These are phyloP conservation scores for Phytophthora melonis DNA, from an alignment of 352 stramenopile genomes.

Conservation along the genomic window DNA sequence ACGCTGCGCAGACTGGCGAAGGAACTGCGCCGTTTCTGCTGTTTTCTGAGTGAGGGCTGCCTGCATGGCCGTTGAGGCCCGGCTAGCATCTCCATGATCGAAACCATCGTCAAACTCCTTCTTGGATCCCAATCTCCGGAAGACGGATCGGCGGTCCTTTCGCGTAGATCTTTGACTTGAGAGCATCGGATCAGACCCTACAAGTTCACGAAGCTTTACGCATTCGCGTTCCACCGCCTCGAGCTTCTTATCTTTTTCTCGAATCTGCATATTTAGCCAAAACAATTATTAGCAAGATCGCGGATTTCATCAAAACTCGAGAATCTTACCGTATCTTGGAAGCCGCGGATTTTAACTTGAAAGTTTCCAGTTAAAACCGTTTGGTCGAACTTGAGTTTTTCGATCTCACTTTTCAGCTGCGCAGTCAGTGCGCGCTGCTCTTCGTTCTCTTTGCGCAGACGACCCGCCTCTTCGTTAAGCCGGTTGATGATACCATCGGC, in stretches of 20 bases:
- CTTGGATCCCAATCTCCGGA: slow-evolving; percentile 81
- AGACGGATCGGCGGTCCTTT: slow-evolving; percentile 66
- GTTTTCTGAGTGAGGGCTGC: slow-evolving; percentile 76
- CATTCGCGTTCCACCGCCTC: slow-evolving; percentile 74
- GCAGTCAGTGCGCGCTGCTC: slow-evolving; percentile 60
- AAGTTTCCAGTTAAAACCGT: slow-evolving; percentile 79
- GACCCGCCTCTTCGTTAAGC: slow-evolving; percentile 76
- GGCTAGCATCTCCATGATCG: slow-evolving; percentile 55
- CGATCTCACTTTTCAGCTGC: slow-evolving; percentile 69
- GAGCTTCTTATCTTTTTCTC: slow-evolving; percentile 90
- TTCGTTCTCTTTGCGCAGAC: slow-evolving; percentile 82
- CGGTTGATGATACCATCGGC: slow-evolving; percentile 85
- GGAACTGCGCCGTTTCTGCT: slow-evolving; percentile 79
- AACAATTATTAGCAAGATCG: not conserved
- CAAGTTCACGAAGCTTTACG: slow-evolving; percentile 70
- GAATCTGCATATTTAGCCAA: slow-evolving; percentile 43
- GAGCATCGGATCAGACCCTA: slow-evolving; percentile 40
- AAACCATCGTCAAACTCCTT: slow-evolving; percentile 61
- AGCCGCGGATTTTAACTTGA: slow-evolving; percentile 86
- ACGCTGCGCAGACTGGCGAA: slow-evolving; percentile 75
- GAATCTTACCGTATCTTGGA: slow-evolving; percentile 61
- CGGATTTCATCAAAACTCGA: not conserved
- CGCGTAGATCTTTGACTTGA: slow-evolving; percentile 48
- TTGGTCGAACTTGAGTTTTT: slow-evolving; percentile 83
- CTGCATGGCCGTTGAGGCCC: slow-evolving; percentile 59